Percentiles rank a stretch among this genome's conserved stretches.
These are phyloP conservation scores for Chlorella vulgaris DNA, from an alignment of 139 green algal species.

Conservation along the genomic window DNA sequence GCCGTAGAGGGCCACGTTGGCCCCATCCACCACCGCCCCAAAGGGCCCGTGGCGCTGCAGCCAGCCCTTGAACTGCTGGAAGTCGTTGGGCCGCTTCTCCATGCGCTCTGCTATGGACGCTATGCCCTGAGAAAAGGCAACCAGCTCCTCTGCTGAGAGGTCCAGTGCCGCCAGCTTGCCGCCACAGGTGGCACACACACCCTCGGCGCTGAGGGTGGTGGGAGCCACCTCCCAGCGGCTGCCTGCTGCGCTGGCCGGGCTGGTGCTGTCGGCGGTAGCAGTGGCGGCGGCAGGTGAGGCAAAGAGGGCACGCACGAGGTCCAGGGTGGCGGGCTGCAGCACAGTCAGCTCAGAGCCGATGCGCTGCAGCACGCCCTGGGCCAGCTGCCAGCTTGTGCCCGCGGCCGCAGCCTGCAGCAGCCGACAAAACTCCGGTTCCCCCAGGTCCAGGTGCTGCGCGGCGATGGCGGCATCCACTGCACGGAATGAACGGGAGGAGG, in stretches of 20 bases:
- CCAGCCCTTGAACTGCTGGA: conserved; percentile 67
- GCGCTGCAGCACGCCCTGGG: conserved; percentile 34
- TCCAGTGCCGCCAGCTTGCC: conserved; percentile 58
- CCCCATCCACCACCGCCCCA: conserved; percentile 78
- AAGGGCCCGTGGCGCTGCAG: conserved; percentile 72
- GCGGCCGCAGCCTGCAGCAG: conserved; percentile 62
- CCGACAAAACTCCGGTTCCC: conserved; percentile 72
- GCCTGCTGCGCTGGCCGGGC: too few relatives aligned
- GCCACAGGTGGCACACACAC: conserved; percentile 5
- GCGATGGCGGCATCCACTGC: conserved; percentile 40
- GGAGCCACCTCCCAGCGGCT: conserved; percentile 11
- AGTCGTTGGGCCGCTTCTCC: conserved; percentile 58
- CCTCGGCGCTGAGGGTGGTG: background rate
- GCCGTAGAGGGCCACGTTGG: conserved; percentile 87
- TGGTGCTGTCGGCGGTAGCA: background rate
- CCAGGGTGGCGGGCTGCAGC: conserved; percentile 56
- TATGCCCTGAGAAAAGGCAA: conserved; percentile 63
- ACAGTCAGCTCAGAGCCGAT: conserved; percentile 67
- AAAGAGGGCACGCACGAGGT: conserved; percentile 30
- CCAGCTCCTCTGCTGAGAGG: conserved; percentile 66
- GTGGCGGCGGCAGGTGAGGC: conserved; percentile 17
- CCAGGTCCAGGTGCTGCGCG: conserved; percentile 56
- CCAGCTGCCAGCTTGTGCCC: conserved; percentile 37
- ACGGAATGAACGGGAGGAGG: background rate
- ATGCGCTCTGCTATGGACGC: conserved; percentile 53